phyloP scores from a whole-genome alignment of 108 stramenopile genomes.

The Licmophora abbreviata region DNA sequence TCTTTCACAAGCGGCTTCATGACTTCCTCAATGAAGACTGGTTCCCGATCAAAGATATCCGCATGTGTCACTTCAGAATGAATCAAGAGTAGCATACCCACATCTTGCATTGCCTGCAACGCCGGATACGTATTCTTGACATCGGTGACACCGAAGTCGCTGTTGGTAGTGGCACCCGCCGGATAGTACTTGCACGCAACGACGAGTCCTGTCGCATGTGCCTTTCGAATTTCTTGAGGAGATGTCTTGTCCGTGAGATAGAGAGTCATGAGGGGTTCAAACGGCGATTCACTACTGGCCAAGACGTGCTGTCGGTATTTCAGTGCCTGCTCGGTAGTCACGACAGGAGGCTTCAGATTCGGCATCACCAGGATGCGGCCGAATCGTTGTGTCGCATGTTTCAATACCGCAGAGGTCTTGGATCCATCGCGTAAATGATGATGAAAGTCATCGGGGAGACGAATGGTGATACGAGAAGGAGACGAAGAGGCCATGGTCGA shows the following conservation, averaged over 20 bases:
- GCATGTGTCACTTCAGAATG: slow-evolving; percentile 94
- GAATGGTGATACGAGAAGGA: slow-evolving; percentile 51
- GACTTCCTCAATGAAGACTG: slow-evolving; percentile 88
- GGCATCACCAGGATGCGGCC: slow-evolving; percentile 92
- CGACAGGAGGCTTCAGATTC: slow-evolving; percentile 95
- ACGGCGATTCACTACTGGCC: slow-evolving; percentile 14
- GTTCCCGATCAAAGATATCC: slow-evolving; percentile 98
- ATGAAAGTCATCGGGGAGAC: slow-evolving; percentile 91
- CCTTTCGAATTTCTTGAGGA: slow-evolving; percentile 85
- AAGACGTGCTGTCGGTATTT: slow-evolving; percentile 86
- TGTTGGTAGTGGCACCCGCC: slow-evolving; percentile 98
- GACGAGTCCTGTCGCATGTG: slow-evolving; percentile 64
- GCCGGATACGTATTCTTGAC: slow-evolving; percentile 78
- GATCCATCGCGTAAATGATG: slow-evolving; percentile 93
- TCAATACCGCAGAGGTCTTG: slow-evolving; percentile 41
- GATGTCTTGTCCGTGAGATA: slow-evolving; percentile 95
- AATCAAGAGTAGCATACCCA: slow-evolving; percentile 92
- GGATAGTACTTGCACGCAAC: slow-evolving; percentile 96
- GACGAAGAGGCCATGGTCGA: too few relatives aligned
- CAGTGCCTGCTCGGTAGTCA: slow-evolving; percentile 80
- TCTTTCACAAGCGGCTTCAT: slow-evolving; percentile 81
- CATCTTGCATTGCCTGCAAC: slow-evolving; percentile 82
- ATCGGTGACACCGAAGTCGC: slow-evolving; percentile 91
- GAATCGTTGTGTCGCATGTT: slow-evolving; percentile 73
- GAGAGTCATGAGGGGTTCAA: slow-evolving; percentile 93